Conservation (phyloP, 75 land plant genomes). For the Isoetes taiwanensis region DNA sequence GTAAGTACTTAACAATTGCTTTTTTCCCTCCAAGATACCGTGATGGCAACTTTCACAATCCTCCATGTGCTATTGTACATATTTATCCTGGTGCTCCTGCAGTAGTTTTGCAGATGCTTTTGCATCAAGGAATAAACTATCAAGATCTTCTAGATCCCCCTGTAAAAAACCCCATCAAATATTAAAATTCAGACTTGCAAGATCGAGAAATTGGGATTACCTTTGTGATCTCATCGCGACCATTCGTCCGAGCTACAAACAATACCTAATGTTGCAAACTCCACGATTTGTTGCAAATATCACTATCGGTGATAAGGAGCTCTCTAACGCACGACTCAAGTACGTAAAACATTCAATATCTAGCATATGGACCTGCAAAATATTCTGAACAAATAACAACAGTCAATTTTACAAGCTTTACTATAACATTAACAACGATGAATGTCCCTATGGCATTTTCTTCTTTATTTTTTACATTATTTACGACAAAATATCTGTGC, state of each 20-base stretch:
- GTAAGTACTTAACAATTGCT: no score
- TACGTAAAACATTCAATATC: slow-evolving; percentile 99
- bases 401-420: no score
- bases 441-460: no score
- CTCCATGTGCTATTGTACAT: no score
- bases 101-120: slow-evolving; percentile 84
- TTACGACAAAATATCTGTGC: neutral
- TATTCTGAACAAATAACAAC: no score
- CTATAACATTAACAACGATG: no score
- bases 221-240: slow-evolving; percentile 83
- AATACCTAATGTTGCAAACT: slow-evolving; percentile 78
- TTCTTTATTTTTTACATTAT: no score
- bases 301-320: slow-evolving; percentile 88
- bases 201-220: slow-evolving; percentile 26
- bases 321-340: slow-evolving; percentile 90
- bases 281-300: slow-evolving; percentile 98
- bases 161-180: no score
- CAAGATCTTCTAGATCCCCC: slow-evolving; percentile 81
- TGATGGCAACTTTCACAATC: no score
- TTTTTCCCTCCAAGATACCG: no score
- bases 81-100: slow-evolving; percentile 89
- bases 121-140: slow-evolving; percentile 69
- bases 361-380: slow-evolving; percentile 89
- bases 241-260: slow-evolving; percentile 75
- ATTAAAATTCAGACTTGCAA: no score